Percentiles rank a stretch among this genome's conserved stretches.
Conservation (phyloP, 2,329 filamentous ascomycete genomes). For the Tolypocladium sp. region DNA sequence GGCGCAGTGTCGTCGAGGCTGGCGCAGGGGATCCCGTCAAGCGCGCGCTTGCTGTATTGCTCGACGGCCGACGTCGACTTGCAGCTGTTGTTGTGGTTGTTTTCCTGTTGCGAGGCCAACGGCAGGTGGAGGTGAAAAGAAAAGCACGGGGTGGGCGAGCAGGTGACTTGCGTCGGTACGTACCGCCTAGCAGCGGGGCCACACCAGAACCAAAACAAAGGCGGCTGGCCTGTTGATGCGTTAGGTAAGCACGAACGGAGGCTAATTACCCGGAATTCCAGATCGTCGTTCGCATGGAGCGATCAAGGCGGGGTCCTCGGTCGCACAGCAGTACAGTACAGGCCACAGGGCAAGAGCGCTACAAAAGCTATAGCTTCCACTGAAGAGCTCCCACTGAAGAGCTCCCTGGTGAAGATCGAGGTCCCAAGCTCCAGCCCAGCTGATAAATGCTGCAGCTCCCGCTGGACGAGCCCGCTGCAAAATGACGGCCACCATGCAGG, state of each 20-base stretch:
- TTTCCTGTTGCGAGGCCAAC: conserved; percentile 36
- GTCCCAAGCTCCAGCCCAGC: background rate
- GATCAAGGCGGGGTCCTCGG: background rate
- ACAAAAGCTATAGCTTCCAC: background rate
- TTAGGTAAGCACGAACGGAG: conserved; percentile 15
- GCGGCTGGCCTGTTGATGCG: background rate
- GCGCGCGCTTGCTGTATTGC: conserved; percentile 18
- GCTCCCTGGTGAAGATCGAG: background rate
- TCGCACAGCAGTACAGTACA: background rate
- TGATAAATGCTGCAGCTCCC: background rate
- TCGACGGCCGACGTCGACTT: conserved; percentile 14
- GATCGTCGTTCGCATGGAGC: background rate
- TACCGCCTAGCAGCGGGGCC: conserved; percentile 3
- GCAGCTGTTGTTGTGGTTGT: conserved; percentile 29
- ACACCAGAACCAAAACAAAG: background rate
- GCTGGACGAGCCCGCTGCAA: background rate
- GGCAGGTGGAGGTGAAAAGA: conserved; percentile 20
- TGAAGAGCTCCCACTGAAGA: background rate
- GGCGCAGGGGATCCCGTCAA: conserved; percentile 7
- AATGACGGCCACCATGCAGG: background rate
- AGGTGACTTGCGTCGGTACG: conserved; percentile 7
- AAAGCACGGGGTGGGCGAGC: conserved; percentile 11
- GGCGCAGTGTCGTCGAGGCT: conserved; percentile 1
- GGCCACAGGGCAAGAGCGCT: too few species aligned
- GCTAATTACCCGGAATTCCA: conserved; percentile 16